These are phyloP conservation scores for Pseudozyma sp. DNA, from an alignment of 1,284 basidiomycete species.

Conservation along the genomic window DNA sequence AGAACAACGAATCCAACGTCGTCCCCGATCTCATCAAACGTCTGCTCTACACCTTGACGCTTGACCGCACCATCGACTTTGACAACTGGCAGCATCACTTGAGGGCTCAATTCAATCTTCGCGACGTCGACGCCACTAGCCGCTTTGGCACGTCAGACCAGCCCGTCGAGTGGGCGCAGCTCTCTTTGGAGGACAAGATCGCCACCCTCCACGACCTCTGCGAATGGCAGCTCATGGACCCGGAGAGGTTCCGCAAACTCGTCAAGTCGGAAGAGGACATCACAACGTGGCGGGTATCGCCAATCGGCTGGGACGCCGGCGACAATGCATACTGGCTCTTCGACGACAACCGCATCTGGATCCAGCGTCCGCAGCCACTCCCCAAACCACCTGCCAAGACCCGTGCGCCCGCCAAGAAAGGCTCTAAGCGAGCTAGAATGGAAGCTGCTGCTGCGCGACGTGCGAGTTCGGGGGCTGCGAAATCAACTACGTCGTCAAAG, in stretches of 20 bases:
- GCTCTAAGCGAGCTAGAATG: slow-evolving; percentile 37
- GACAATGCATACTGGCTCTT: slow-evolving; percentile 89
- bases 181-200: slow-evolving; percentile 71
- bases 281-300: slow-evolving; percentile 75
- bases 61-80: slow-evolving; percentile 70
- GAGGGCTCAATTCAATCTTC: slow-evolving; percentile 43
- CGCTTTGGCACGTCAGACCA: slow-evolving; percentile 57
- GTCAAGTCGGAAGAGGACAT: slow-evolving; percentile 72
- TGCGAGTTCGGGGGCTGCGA: slow-evolving; percentile 70
- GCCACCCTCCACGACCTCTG: slow-evolving; percentile 65
- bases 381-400: slow-evolving; percentile 45
- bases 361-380: slow-evolving; percentile 74
- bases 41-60: slow-evolving; percentile 71
- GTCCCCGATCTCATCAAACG: slow-evolving; percentile 71
- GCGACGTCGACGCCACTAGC: slow-evolving; percentile 34
- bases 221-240: slow-evolving; percentile 73
- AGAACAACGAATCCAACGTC: slow-evolving; percentile 69
- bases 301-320: slow-evolving; percentile 84
- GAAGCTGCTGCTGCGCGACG: slow-evolving; percentile 54
- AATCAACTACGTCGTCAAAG: slow-evolving; percentile 74
- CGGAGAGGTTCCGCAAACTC: slow-evolving; percentile 71
- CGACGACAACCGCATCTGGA: slow-evolving; percentile 86
- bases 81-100: slow-evolving; percentile 58
- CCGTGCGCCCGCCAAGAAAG: slow-evolving; percentile 48
- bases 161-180: slow-evolving; percentile 69